Evolutionary conservation across 1,284 basidiomycete genomes (phyloP), one percentile per base, ranked within the genome.

Genomic region (Ustilago hordei): DNA sequence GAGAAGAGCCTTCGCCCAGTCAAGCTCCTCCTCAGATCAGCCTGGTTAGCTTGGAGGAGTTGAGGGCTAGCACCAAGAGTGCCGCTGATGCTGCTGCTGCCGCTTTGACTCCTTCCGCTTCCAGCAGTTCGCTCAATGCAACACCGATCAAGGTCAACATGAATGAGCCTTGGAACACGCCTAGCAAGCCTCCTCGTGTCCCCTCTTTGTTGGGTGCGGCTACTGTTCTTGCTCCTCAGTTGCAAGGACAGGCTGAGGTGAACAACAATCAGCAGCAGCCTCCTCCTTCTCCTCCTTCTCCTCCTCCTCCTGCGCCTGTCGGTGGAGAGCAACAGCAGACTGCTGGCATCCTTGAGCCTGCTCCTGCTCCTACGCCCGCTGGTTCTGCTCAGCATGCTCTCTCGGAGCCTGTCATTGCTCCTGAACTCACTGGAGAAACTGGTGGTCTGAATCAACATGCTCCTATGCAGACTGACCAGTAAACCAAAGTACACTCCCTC

Each of bases 1-100:
- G 65, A 2, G 74, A 72, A 4, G 74, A 73, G 9, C 59, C 65
- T 6, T 64, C 64, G n/a, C 71, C 71, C 34, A 58, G 57, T 50
- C 60, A 64, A 15, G 47, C 68, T 31, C 64, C 56, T 31, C 64
- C 68, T 23, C 72, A 71, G 53, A 69, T 77, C 50, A 72, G 70
- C 43, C 57, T 75, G 43, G 78, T 80, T 34, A 78, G 78, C 15
- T 64, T 82, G 12, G 81, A 79, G 34, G 82, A 83, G 60, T 72
- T 83, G 32, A 79, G 82, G 13, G 77, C 78, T 1, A 77, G 76
- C 9, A 77, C 79, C 50, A 80, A 80, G 64, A 77, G 67, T 38
- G 74, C 74, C 43, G 69, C 69, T 31, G 74, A 69, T 2, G 68
- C 73, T 1, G 72, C 72, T 0, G 67, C 67, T 32, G 72, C 58